Percentiles rank a stretch among this genome's conserved stretches.
These are phyloP conservation scores for Elaeagnus macrophylla DNA, from an alignment of 306 rosid species.

Conservation along the genomic window DNA sequence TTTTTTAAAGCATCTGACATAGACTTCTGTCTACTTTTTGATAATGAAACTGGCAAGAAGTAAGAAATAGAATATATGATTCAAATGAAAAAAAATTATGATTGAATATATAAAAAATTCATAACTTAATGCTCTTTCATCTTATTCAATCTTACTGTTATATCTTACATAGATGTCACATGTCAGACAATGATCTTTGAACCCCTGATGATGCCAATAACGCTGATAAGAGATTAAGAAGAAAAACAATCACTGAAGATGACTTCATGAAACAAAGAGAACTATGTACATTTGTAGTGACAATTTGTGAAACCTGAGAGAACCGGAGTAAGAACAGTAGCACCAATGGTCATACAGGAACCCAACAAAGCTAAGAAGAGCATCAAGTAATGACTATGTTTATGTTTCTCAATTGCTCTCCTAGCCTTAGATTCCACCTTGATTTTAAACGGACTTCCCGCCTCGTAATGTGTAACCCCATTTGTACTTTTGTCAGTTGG, in stretches of 20 bases:
- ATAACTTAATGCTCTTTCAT: background rate
- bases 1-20: slow-evolving; percentile 30
- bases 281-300: background rate
- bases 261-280: slow-evolving; percentile 2
- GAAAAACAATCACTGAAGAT: slow-evolving; percentile 7
- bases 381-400: slow-evolving; percentile 45
- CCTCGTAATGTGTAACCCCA: slow-evolving; percentile 37
- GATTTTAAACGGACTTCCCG: slow-evolving; percentile 21
- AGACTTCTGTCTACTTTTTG: slow-evolving; percentile 18
- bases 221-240: slow-evolving; percentile 26
- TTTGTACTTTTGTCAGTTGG: slow-evolving; percentile 48
- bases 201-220: slow-evolving; percentile 66
- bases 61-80: slow-evolving; percentile 20
- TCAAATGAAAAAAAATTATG: slow-evolving; percentile 3
- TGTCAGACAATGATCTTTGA: slow-evolving; percentile 45
- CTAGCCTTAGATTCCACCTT: slow-evolving; percentile 50
- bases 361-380: slow-evolving; percentile 70
- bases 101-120: background rate
- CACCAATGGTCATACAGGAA: slow-evolving; percentile 67
- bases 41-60: slow-evolving; percentile 38
- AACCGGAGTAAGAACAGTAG: slow-evolving; percentile 71
- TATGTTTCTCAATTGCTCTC: slow-evolving; percentile 58
- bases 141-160: background rate
- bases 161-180: slow-evolving; percentile 38
- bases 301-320: slow-evolving; percentile 53